Conservation (phyloP, 2,329 filamentous ascomycete genomes). For the Arthrinium phaeospermum region DNA sequence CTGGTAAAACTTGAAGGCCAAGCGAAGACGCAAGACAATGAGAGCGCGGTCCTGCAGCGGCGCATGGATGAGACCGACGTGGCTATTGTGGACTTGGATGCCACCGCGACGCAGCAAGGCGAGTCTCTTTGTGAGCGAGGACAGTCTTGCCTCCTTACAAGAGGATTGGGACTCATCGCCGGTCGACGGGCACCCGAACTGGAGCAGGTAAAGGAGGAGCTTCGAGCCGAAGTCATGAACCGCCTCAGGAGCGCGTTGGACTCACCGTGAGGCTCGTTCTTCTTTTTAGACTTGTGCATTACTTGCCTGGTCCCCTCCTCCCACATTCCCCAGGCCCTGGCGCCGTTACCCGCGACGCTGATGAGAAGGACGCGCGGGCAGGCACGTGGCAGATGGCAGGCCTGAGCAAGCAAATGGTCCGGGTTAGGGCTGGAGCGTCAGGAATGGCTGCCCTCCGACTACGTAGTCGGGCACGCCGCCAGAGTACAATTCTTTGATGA, state of each 20-base stretch:
- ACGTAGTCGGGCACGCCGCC: no score
- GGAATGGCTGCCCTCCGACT: no score
- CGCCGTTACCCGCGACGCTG: no score
- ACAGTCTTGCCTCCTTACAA: conserved; percentile 9
- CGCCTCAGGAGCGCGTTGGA: conserved; percentile 23
- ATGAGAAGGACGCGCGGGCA: no score
- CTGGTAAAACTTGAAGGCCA: conserved; percentile 11
- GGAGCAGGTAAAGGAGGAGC: conserved; percentile 20
- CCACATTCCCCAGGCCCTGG: no score
- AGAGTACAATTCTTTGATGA: no score
- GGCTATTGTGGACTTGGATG: conserved; percentile 20
- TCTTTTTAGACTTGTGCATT: not conserved
- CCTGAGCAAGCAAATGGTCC: no score
- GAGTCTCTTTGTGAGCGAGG: conserved; percentile 18
- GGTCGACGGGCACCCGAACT: conserved; percentile 18
- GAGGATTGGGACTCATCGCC: conserved; percentile 16
- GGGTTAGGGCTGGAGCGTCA: no score
- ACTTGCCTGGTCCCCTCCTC: not conserved
- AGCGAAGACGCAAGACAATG: conserved; percentile 14
- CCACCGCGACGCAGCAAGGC: conserved; percentile 20
- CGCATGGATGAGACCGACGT: conserved; percentile 20
- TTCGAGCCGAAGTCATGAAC: conserved; percentile 18
- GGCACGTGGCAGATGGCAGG: no score
- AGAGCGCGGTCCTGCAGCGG: conserved; percentile 12
- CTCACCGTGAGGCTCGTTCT: not conserved